These are phyloP conservation scores for Cryptosporidium andersoni DNA, from an alignment of 169 alveolate genomes.

Conservation along the genomic window DNA sequence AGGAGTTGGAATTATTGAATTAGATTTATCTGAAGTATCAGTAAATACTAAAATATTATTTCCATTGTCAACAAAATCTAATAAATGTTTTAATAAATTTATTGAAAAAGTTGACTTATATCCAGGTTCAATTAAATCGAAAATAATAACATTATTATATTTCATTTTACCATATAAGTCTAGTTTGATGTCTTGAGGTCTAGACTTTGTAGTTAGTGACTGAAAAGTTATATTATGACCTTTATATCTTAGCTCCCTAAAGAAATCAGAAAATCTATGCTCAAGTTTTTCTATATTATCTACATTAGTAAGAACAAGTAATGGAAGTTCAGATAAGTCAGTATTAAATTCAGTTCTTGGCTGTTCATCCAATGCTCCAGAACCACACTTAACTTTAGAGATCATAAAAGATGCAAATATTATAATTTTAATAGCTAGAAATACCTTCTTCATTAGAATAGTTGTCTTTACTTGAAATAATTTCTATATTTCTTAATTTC, in stretches of 20 bases:
- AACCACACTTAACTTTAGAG: not conserved
- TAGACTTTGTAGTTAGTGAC: constrained; percentile 1
- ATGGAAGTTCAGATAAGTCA: not conserved
- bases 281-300: constrained; percentile 5
- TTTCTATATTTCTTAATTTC: no score
- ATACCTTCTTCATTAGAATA: no score
- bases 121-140: constrained; percentile 10
- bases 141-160: constrained; percentile 25
- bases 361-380: constrained; percentile 10
- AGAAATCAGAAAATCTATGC: constrained; percentile 8
- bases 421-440: no score
- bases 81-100: constrained; percentile 1
- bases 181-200: constrained; percentile 8
- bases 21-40: constrained; percentile 26
- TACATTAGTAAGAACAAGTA: constrained; percentile 38
- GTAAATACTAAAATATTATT: constrained; percentile 21
- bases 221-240: constrained; percentile 29
- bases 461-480: no score
- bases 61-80: constrained; percentile 41
- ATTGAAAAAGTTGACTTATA: constrained; percentile 24
- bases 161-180: constrained; percentile 12
- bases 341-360: not conserved
- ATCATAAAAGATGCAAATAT: not conserved
- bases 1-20: constrained; percentile 5
- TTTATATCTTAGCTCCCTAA: constrained; percentile 6